Base-by-base conservation (phyloP, 306 rosid genomes). In the Senna siamea region DNA sequence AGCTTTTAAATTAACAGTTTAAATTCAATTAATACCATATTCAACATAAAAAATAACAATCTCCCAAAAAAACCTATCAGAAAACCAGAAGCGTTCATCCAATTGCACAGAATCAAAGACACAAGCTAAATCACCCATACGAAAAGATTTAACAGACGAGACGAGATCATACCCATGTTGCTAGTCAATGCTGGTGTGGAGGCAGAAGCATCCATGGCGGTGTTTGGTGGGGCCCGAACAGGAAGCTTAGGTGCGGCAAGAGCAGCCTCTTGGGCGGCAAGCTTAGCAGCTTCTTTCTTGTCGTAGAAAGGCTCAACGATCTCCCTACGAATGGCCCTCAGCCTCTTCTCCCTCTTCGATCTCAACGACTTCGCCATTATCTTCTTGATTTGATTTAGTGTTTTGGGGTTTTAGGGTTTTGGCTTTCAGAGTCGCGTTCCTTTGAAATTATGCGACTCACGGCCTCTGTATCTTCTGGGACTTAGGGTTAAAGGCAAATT, bases 171-270 rank as follows among this genome's bases (percentile, higher is more conserved):
- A 91, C 90, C 93, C 87, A 79, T 87, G 48, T 4, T 59, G 65
- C 64, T 66, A 55, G 7, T 12, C 0, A 63, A 10, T 18, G 81
- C 9, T 9, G 79, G 3, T 18, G 84, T 5, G 0, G 88, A 53
- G 35, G 80, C 71, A 37, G 83, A 26, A 18, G 60, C 69, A 2
- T 90, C 96, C 96, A 89, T 90, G 34, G 88, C 57, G 43, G 84
- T 60, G 6, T 58, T 75, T 4, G 84, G 30, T 6, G 87, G 67
- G 4, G 66, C 57, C 0, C 80, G 76, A 28, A 86, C 96, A 1
- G 78, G 81, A 3, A 94, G 88, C 93, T 92, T 94, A 53, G 99
- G 98, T 38, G 98, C 98, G 7, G 89, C 92, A 72, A 94, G 95
- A 72, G 99, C 97, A 59, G 98, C 97, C 76, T 90, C 90, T 58